A percentile compares a stretch with the other conserved stretches of the same genome.
Conservation (phyloP, 2,329 filamentous ascomycete genomes). For the Colletotrichum sp. region DNA sequence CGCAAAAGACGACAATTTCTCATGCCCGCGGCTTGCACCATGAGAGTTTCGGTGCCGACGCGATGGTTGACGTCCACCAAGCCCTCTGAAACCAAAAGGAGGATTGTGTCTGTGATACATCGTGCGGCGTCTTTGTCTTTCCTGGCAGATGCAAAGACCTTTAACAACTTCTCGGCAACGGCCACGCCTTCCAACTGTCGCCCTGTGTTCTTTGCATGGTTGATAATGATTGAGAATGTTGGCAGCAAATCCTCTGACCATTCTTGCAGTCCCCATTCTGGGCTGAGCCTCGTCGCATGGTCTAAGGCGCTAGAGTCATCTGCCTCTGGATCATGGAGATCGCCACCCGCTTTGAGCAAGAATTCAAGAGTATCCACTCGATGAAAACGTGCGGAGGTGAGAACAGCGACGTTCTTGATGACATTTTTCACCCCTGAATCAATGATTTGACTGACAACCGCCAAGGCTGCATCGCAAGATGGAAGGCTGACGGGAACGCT, state of each 20-base stretch:
- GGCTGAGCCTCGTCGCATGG: too few relatives aligned
- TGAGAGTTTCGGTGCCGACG: not conserved
- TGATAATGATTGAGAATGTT: not conserved
- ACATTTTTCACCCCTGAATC: fast-evolving
- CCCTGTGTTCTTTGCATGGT: too few relatives aligned
- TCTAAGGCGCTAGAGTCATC: too few relatives aligned
- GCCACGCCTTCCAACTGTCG: too few relatives aligned
- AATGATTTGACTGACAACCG: not conserved
- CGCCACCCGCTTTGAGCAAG: not conserved
- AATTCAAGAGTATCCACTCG: not conserved
- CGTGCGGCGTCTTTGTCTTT: too few relatives aligned
- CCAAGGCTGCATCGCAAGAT: not conserved
- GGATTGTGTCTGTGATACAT: too few relatives aligned
- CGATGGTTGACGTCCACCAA: not conserved
- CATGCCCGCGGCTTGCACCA: too few relatives aligned
- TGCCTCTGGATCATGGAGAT: not conserved
- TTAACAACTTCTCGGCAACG: too few relatives aligned
- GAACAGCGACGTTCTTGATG: not conserved
- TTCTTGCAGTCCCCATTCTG: too few relatives aligned
- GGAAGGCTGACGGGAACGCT: not conserved
- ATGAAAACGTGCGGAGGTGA: too few relatives aligned
- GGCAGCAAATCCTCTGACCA: fast-evolving
- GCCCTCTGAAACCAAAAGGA: not conserved
- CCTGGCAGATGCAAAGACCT: too few relatives aligned
- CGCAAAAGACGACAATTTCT: too few relatives aligned